phyloP scores from a whole-genome alignment of 2,329 filamentous ascomycete genomes.

The Xylariales sp. region DNA sequence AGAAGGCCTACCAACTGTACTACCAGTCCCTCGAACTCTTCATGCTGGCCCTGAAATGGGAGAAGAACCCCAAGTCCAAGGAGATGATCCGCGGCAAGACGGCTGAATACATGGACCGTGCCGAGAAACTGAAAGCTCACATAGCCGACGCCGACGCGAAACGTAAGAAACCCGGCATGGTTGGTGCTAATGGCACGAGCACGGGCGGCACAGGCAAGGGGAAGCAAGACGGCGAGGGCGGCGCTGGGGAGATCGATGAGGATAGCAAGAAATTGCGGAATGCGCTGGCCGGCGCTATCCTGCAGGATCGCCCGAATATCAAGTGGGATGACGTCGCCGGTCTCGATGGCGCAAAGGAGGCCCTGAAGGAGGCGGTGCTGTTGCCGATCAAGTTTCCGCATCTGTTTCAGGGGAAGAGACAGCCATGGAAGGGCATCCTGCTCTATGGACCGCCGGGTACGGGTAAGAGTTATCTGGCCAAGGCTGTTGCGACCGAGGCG shows the following conservation, averaged over 20 bases:
- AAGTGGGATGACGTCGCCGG: slow-evolving; percentile 98
- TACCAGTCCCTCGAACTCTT: slow-evolving; percentile 95
- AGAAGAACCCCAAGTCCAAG: slow-evolving; percentile 96
- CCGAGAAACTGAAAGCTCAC: slow-evolving; percentile 95
- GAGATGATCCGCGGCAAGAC: slow-evolving; percentile 96
- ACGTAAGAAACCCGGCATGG: slow-evolving; percentile 64
- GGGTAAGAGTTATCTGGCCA: slow-evolving; percentile 95
- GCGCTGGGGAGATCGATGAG: slow-evolving; percentile 65
- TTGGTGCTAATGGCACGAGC: slow-evolving; percentile 67
- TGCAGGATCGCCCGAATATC: slow-evolving; percentile 93
- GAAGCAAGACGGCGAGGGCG: slow-evolving; percentile 44
- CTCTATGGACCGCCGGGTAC: slow-evolving; percentile 95
- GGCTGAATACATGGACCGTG: slow-evolving; percentile 95
- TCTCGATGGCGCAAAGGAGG: slow-evolving; percentile 89
- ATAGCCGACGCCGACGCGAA: slow-evolving; percentile 69
- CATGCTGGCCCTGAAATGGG: slow-evolving; percentile 98
- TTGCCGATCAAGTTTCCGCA: slow-evolving; percentile 98
- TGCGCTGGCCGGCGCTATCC: slow-evolving; percentile 84
- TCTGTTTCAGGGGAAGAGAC: slow-evolving; percentile 89
- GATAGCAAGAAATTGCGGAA: slow-evolving; percentile 93
- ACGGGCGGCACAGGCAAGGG: slow-evolving; percentile 58
- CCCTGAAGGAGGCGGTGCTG: slow-evolving; percentile 95
- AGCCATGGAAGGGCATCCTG: slow-evolving; percentile 97
- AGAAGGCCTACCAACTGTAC: slow-evolving; percentile 94
- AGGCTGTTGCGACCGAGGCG: slow-evolving; percentile 95